Evolutionary conservation across 2,329 filamentous ascomycete genomes (phyloP).

Genomic region (Neurospora crassa): DNA sequence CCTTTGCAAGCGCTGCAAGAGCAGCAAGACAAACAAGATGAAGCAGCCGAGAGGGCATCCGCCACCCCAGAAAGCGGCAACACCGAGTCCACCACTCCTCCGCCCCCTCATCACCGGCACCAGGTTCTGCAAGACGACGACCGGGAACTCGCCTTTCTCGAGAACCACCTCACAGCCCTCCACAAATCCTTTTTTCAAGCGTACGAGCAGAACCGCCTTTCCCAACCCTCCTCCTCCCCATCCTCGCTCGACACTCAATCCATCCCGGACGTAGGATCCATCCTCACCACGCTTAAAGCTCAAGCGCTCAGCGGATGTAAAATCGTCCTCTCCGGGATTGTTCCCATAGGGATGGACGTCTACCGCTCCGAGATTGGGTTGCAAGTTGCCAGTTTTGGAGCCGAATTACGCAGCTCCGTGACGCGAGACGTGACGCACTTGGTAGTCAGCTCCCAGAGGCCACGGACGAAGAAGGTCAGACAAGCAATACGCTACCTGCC

Average conservation of each 20-base stretch:
- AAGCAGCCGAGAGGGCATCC: conserved; percentile 43
- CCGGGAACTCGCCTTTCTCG: conserved; percentile 66
- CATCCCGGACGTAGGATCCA: conserved; percentile 75
- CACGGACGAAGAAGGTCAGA: conserved; percentile 82
- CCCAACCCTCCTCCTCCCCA: not conserved
- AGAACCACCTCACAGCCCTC: conserved; percentile 64
- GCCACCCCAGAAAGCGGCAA: conserved; percentile 30
- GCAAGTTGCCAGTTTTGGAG: conserved; percentile 82
- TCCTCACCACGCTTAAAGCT: conserved; percentile 76
- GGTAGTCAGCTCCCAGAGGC: conserved; percentile 59
- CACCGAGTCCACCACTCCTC: conserved; percentile 14
- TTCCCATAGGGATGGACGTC: conserved; percentile 72
- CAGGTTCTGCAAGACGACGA: conserved; percentile 84
- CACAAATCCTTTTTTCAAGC: conserved; percentile 76
- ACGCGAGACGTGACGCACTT: conserved; percentile 61
- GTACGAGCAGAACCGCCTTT: conserved; percentile 51
- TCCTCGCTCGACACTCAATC: conserved; percentile 34
- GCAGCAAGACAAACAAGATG: conserved; percentile 76
- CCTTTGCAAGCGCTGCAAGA: conserved; percentile 90
- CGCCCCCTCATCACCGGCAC: conserved; percentile 43
- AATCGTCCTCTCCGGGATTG: conserved; percentile 83
- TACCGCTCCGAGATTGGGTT: conserved; percentile 76
- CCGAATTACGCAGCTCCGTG: conserved; percentile 47
- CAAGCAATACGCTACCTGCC: conserved; percentile 67
- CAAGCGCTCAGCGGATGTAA: conserved; percentile 64